Evolutionary conservation across 2,329 filamentous ascomycete genomes (phyloP).

Genomic region (Ophiostoma montium): DNA sequence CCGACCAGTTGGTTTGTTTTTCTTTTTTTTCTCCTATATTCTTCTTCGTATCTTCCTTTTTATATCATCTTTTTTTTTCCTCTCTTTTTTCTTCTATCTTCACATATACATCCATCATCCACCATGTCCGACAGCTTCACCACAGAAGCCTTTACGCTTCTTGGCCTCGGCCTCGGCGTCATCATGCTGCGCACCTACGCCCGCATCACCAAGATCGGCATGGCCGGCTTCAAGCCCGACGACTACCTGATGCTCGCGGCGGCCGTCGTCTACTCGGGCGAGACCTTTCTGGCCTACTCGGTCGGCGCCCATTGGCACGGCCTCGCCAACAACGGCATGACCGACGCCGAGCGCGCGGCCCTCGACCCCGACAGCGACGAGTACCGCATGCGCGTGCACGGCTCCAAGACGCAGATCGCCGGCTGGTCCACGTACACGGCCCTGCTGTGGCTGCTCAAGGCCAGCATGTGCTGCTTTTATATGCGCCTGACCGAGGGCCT

Average conservation of each 20-base stretch:
- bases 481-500: constrained; percentile 20
- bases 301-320: constrained; percentile 18
- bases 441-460: constrained; percentile 17
- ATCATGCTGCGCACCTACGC: constrained; percentile 37
- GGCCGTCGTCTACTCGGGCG: constrained; percentile 20
- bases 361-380: constrained; percentile 18
- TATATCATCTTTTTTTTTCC: neutral
- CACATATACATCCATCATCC: too few species aligned
- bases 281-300: constrained; percentile 19
- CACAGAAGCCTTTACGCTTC: constrained; percentile 34
- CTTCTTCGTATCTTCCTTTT: neutral
- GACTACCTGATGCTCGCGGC: constrained; percentile 46
- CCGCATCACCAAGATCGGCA: constrained; percentile 32
- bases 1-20: neutral
- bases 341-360: constrained; percentile 16
- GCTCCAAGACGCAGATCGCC: constrained; percentile 23
- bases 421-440: constrained; percentile 17
- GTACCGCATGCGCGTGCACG: constrained; percentile 19
- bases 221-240: constrained; percentile 37
- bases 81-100: neutral
- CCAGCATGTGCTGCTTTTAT: constrained; percentile 20
- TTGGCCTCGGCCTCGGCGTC: constrained; percentile 33
- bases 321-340: constrained; percentile 22
- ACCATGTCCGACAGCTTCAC: constrained; percentile 18
- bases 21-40: neutral